These are phyloP conservation scores for Scedosporium aurantiacum DNA, from an alignment of 2,329 filamentous ascomycete genomes.

Conservation along the genomic window DNA sequence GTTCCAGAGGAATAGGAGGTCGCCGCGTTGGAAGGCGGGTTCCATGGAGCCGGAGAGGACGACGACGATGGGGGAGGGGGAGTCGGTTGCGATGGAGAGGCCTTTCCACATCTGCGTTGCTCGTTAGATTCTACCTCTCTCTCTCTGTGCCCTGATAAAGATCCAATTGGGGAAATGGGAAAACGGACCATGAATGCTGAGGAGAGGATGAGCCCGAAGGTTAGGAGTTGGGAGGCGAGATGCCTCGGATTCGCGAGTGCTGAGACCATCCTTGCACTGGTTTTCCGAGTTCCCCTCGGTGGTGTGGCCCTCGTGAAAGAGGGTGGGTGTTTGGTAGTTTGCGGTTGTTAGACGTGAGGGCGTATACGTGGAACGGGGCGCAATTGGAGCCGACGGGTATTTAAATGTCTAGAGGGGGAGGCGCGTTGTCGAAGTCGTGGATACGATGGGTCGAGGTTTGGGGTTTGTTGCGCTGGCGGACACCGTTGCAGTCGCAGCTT, in stretches of 20 bases:
- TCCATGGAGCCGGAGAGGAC: constrained; percentile 81
- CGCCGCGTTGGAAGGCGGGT: constrained; percentile 69
- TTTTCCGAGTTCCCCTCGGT: background rate
- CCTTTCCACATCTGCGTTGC: constrained; percentile 66
- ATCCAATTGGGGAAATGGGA: background rate
- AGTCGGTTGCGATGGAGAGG: constrained; percentile 67
- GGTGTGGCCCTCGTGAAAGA: background rate
- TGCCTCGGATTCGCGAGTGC: constrained; percentile 67
- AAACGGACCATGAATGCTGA: constrained; percentile 73
- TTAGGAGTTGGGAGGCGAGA: constrained; percentile 69
- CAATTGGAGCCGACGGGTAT: background rate
- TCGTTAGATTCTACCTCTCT: too few relatives aligned
- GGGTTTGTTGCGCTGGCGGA: background rate
- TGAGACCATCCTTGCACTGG: constrained; percentile 47
- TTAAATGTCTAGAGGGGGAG: background rate
- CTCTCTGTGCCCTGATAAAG: background rate
- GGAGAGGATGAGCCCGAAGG: constrained; percentile 81
- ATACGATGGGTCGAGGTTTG: background rate
- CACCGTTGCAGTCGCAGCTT: background rate
- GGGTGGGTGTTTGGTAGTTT: background rate
- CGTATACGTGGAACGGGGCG: too few relatives aligned
- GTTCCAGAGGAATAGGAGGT: constrained; percentile 70
- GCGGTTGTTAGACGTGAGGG: background rate
- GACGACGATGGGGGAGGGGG: constrained; percentile 67
- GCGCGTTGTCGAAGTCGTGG: background rate